Evolutionary conservation across 169 alveolate species (phyloP), one percentile per base, ranked within the genome.

Genomic region (Plasmodium cynomolgi): DNA sequence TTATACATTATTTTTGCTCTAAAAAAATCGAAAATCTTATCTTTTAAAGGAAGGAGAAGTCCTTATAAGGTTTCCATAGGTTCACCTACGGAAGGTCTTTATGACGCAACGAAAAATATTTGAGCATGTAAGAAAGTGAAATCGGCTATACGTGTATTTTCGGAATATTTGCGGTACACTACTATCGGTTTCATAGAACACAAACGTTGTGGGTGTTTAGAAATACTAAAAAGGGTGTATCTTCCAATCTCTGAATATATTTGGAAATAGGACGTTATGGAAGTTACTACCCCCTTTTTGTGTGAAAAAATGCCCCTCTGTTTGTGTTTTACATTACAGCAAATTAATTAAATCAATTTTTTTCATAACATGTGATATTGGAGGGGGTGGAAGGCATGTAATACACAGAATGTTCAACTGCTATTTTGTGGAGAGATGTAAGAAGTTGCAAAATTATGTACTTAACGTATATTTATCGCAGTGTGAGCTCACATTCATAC

Each of bases 61-160:
- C 98, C 97, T 96, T 95, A 97, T 97, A 96, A 96, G 97, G 98
- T 96, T 93, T 96, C 98, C 97, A 97, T 96, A 93, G 97, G 98
- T 95, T 98, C 96, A 96, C 98, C 98, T 95, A 98, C 98, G 97
- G 98, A 97, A 92, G 98, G 98, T 96, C 97, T 85, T 90, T 72
- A 56, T 34, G 9, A 34, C 41, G 56, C 34, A 56, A 56, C 72
- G 23, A 56, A 56, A n/a, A 17, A 56, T 17, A 56, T 17, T 56
- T 2, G 72, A 1, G n/a, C 72, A 3, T 7, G 33, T 20, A 20
- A 26, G 37, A 62, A 5, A 44, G 56, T 44, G n/a, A 44, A 41
- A 44, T 44, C n/a, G 56, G 6, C 8, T 44, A 62, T 3, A 1
- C 2, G 15, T 62, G 33, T 11, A 62, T 62, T n/a, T 4, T 3